Conservation (phyloP, 345 rosid genomes). For the Geranium brycei region DNA sequence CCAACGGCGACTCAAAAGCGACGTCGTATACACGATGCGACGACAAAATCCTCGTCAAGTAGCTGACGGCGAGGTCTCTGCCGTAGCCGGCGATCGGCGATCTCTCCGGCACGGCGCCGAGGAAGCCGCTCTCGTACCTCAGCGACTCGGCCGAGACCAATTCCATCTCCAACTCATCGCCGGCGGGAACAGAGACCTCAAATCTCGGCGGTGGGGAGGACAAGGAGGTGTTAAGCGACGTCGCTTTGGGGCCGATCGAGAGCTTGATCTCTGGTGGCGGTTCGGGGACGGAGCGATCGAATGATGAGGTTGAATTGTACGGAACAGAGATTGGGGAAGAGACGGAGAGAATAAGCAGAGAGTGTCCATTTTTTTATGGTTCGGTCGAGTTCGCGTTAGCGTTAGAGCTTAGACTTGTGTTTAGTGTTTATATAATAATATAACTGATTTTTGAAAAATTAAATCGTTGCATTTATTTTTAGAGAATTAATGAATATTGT, state of each 20-base stretch:
- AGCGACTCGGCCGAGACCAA: constrained; percentile 43
- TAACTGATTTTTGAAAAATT: no score
- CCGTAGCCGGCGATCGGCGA: constrained; percentile 15
- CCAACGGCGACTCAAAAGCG: constrained; percentile 69
- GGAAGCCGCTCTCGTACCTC: constrained; percentile 62
- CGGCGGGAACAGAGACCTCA: no score
- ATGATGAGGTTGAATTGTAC: neutral
- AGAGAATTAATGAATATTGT: no score
- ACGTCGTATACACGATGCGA: constrained; percentile 64
- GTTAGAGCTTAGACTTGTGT: neutral
- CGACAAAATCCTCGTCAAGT: constrained; percentile 60
- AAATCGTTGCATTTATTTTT: no score
- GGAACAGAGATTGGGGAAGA: neutral
- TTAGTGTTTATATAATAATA: neutral
- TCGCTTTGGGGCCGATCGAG: neutral
- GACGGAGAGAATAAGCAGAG: neutral
- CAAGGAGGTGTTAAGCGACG: neutral
- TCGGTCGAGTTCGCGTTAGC: no score
- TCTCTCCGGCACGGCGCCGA: constrained; percentile 68
- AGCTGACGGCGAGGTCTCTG: constrained; percentile 41
- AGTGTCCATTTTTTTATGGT: neutral
- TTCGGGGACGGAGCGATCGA: neutral
- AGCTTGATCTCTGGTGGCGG: neutral
- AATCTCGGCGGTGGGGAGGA: neutral
- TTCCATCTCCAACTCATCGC: constrained; percentile 10